These are phyloP conservation scores for Salix purpurea DNA, from an alignment of 345 rosid genomes.

Conservation along the genomic window DNA sequence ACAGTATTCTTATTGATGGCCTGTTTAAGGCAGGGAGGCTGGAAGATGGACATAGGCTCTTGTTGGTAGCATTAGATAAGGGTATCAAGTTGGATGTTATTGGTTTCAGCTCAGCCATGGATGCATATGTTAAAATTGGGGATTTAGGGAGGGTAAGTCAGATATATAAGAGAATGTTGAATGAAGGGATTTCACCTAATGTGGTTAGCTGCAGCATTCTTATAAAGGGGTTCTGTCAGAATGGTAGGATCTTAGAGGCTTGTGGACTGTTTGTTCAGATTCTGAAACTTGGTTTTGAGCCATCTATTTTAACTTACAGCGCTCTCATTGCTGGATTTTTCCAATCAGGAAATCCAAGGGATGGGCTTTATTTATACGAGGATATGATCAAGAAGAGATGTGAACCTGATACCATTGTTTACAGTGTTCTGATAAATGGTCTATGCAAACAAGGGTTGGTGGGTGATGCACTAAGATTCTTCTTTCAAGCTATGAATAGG, in stretches of 20 bases:
- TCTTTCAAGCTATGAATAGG: slow-evolving; percentile 23
- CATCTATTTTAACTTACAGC: slow-evolving; percentile 40
- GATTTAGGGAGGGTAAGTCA: slow-evolving; percentile 28
- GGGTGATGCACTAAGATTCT: slow-evolving; percentile 36
- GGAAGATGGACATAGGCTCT: slow-evolving; percentile 37
- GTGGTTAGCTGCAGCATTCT: slow-evolving; percentile 41
- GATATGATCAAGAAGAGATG: slow-evolving; percentile 31
- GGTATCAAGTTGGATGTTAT: slow-evolving; percentile 42
- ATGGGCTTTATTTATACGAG: slow-evolving; percentile 32
- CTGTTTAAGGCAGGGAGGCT: slow-evolving; percentile 42
- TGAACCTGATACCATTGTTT: slow-evolving; percentile 33
- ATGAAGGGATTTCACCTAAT: slow-evolving; percentile 39
- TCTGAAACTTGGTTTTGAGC: slow-evolving; percentile 36
- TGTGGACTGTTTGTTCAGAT: slow-evolving; percentile 43
- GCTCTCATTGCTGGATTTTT: slow-evolving; percentile 49
- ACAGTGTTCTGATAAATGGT: slow-evolving; percentile 38
- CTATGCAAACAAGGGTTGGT: slow-evolving; percentile 46
- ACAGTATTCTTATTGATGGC: slow-evolving; percentile 45
- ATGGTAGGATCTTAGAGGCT: slow-evolving; percentile 37
- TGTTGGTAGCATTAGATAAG: slow-evolving; percentile 29
- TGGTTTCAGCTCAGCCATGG: slow-evolving; percentile 38
- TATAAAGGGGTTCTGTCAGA: slow-evolving; percentile 43
- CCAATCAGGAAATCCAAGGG: slow-evolving; percentile 39
- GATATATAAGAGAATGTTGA: slow-evolving; percentile 39
- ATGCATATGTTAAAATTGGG: slow-evolving; percentile 31